phyloP scores from a whole-genome alignment of 495 filamentous ascomycete genomes.

The Podospora australis region DNA sequence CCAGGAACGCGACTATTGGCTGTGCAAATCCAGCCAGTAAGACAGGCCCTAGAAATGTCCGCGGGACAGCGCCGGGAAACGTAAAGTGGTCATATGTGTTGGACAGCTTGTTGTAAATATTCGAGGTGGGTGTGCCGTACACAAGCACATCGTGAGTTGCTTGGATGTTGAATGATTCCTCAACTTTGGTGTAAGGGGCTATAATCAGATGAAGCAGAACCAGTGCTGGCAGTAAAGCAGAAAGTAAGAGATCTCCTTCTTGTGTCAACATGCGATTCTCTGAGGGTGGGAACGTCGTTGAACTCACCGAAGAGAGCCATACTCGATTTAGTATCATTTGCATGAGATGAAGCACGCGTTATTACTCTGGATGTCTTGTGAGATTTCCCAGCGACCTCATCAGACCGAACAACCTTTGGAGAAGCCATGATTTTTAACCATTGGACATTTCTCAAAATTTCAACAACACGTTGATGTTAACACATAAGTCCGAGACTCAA shows the following conservation, averaged over 20 bases:
- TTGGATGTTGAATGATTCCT: conserved; percentile 98
- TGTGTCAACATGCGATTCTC: not conserved
- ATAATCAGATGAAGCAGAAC: conserved; percentile 69
- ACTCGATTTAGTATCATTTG: no score
- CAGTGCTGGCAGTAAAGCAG: conserved; percentile 53
- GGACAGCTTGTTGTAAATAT: conserved; percentile 44
- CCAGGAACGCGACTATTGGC: conserved; percentile 49
- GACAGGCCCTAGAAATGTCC: conserved; percentile 79
- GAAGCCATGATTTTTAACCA: not conserved
- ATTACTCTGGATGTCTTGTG: not conserved
- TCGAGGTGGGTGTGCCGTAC: conserved; percentile 62
- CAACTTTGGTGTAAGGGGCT: conserved; percentile 95
- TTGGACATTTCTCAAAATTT: not conserved
- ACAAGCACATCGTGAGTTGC: conserved; percentile 83
- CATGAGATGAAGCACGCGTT: not conserved
- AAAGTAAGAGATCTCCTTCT: conserved; percentile 44
- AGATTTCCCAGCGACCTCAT: not conserved
- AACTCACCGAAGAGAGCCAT: not conserved
- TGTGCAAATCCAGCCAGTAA: conserved; percentile 62
- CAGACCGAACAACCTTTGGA: not conserved
- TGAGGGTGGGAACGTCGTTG: not conserved
- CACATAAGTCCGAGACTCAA: not conserved
- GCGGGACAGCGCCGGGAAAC: conserved; percentile 86
- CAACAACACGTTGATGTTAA: no score
- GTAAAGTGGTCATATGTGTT: conserved; percentile 79